Evolutionary conservation across 1,284 basidiomycete genomes (phyloP), one percentile per base, ranked within the genome.

Genomic region (Puccinia horiana): DNA sequence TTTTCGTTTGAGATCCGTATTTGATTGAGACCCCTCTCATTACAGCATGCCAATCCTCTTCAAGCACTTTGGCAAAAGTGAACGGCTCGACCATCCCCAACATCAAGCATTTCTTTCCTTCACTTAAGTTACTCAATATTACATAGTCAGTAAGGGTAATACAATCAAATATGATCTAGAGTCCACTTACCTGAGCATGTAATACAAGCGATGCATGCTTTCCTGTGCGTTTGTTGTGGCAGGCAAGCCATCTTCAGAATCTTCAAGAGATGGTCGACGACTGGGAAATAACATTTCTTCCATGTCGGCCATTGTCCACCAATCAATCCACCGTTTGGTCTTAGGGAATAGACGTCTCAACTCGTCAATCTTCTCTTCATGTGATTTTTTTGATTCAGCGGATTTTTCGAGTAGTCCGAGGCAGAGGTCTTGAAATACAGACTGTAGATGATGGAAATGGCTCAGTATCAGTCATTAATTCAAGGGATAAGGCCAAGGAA

Each of bases 181-280:
- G 54, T 14, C n/a, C 23, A 49, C 70, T 54, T 74, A 56, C 72
- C 72, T 54, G 26, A 74, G 20, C 47, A 52, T 54, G 32, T 74
- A 74, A 40, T 67, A n/a, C n/a, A n/a, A n/a, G n/a, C n/a, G n/a
- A n/a, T n/a, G n/a, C n/a, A n/a, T n/a, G n/a, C n/a, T n/a, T n/a
- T n/a, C n/a, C n/a, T n/a, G 42, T 18, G 72, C 72, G 54, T 74
- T 74, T n/a, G 72, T 74, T 11, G 72, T 74, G 2, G 29, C 40
- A 11, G 72, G 72, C 14, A 74, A 40, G 32, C 54, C 49, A n/a
- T 58, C 56, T n/a, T n/a, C n/a, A 23, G 47, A 40, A 74, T 74
- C 44, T 26, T 72, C 69, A 26, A n/a, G 1, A n/a, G 16, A 1
- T 2, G 42, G n/a, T 47, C 42, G 69, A 26, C 69, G 6, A 2